phyloP scores from a whole-genome alignment of 768 basidiomycete species.

The Kwoniella shandongensis region DNA sequence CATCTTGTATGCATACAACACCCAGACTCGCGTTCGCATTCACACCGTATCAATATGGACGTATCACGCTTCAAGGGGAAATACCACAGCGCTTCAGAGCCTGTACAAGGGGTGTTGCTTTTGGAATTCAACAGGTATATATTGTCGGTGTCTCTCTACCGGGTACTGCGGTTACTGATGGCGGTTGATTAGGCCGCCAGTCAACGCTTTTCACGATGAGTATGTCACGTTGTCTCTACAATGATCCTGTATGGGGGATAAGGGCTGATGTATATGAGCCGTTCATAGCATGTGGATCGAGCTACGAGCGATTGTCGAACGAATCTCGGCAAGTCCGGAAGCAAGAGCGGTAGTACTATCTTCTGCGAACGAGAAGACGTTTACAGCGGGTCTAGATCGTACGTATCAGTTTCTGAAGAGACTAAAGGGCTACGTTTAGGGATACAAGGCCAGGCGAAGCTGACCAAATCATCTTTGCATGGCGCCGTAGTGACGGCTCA shows the following conservation, averaged over 20 bases:
- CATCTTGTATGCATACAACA: not conserved
- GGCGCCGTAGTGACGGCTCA: constrained; percentile 26
- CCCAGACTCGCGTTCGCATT: not conserved
- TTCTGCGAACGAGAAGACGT: constrained; percentile 68
- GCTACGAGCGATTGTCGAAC: constrained; percentile 65
- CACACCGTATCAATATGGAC: constrained; percentile 9
- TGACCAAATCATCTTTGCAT: too few species aligned
- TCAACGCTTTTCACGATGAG: constrained; percentile 52
- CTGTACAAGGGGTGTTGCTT: constrained; percentile 28
- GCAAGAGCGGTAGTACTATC: constrained; percentile 73
- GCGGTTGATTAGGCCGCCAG: constrained; percentile 40
- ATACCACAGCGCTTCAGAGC: constrained; percentile 29
- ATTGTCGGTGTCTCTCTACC: not conserved
- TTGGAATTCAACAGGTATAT: constrained; percentile 43
- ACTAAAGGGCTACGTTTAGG: too few species aligned
- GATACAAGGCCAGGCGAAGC: too few species aligned
- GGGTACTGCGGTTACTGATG: not conserved
- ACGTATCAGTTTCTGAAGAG: too few species aligned
- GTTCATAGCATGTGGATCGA: constrained; percentile 75
- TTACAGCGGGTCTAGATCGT: constrained; percentile 84
- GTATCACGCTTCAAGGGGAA: constrained; percentile 15
- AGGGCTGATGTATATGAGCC: too few species aligned
- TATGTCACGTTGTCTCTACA: constrained; percentile 12
- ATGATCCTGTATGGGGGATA: not conserved
- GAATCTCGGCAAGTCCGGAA: constrained; percentile 59